phyloP scores from a whole-genome alignment of 805 yeast species.

The Starmera pachycereana region DNA sequence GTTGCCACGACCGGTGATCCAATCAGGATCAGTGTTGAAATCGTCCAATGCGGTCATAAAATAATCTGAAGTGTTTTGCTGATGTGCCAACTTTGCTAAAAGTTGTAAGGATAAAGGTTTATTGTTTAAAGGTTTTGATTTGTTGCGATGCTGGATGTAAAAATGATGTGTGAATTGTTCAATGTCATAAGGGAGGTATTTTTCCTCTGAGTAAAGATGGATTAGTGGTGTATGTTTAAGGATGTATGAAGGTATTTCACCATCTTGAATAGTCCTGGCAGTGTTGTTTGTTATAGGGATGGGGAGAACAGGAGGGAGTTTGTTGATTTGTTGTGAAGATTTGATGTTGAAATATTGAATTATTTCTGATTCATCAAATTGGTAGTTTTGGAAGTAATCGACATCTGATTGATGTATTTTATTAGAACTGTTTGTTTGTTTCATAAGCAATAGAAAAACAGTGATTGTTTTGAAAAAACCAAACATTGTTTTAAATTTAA shows the following conservation, averaged over 20 bases:
- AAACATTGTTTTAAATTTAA: too few relatives aligned
- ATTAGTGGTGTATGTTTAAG: conserved; percentile 66
- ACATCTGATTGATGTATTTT: conserved; percentile 3
- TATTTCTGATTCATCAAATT: conserved; percentile 2
- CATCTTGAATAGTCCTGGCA: conserved; percentile 32
- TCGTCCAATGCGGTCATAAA: conserved; percentile 62
- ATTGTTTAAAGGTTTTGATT: conserved; percentile 26
- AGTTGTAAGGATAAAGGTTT: conserved; percentile 17
- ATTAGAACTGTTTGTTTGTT: too few relatives aligned
- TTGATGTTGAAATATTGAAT: conserved; percentile 2
- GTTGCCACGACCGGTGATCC: conserved; percentile 70
- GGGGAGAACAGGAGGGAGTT: conserved; percentile 26
- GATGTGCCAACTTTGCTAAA: conserved; percentile 17
- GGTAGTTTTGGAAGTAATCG: conserved; percentile 10
- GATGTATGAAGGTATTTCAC: conserved; percentile 56
- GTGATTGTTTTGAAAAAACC: too few relatives aligned
- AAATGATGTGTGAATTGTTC: conserved; percentile 59
- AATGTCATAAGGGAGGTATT: conserved; percentile 76
- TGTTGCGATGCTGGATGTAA: conserved; percentile 42
- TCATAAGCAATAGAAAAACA: too few relatives aligned
- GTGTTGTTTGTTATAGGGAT: conserved; percentile 17
- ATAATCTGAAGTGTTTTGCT: conserved; percentile 19
- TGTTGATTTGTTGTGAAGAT: conserved; percentile 4
- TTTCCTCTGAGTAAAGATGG: conserved; percentile 81
- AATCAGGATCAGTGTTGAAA: conserved; percentile 66